Evolutionary conservation across 441 rosid species (phyloP).

Genomic region (Syzygium malaccense): DNA sequence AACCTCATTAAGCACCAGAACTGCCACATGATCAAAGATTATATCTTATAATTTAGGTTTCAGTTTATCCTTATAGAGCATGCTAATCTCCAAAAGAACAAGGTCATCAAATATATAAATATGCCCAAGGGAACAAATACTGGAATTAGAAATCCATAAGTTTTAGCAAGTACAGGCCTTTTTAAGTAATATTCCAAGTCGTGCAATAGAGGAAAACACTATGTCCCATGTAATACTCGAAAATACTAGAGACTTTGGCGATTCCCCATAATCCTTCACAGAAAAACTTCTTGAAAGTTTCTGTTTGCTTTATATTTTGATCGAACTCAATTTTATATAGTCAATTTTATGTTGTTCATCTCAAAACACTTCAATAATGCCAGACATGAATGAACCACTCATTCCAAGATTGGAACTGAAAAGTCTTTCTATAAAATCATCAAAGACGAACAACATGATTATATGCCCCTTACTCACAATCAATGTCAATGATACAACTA

Average conservation of each 20-base stretch:
- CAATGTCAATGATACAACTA: neutral
- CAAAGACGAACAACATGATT: neutral
- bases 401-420: neutral
- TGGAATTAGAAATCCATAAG: neutral
- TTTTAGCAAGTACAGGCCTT: neutral
- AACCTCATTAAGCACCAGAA: conserved; percentile 89
- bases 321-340: neutral
- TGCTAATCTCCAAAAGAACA: neutral
- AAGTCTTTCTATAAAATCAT: neutral
- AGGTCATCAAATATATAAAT: neutral
- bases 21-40: conserved; percentile 26
- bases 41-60: neutral
- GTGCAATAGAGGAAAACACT: neutral
- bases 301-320: neutral
- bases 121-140: neutral
- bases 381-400: neutral
- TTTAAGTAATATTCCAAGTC: neutral
- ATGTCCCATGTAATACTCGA: neutral
- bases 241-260: neutral
- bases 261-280: neutral
- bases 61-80: neutral
- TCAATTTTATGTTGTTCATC: neutral
- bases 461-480: neutral
- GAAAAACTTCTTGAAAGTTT: neutral
- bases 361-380: neutral